Conservation (phyloP, 176 grass and related monocot species). For the Oryza meridionalis region DNA sequence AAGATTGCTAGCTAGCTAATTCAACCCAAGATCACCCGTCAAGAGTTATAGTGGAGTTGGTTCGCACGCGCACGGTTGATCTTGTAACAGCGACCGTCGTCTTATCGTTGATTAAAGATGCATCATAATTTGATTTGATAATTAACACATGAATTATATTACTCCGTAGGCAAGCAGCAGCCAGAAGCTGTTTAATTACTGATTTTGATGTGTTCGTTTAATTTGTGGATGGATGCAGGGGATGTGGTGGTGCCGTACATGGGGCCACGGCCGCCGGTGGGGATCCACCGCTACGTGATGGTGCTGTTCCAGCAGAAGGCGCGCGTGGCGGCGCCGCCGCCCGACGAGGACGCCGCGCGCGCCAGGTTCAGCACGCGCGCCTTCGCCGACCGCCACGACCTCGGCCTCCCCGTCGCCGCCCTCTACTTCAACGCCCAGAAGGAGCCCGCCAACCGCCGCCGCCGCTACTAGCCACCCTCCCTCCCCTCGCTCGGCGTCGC, state of each 20-base stretch:
- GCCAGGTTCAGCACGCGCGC: conserved; percentile 66
- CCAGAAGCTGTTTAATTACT: too few species aligned
- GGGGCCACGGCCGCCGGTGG: conserved; percentile 59
- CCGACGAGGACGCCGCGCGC: neutral
- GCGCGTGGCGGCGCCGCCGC: conserved; percentile 23
- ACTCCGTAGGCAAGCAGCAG: too few species aligned
- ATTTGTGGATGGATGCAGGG: conserved; percentile 36
- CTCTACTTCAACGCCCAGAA: conserved; percentile 89
- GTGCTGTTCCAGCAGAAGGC: conserved; percentile 76
- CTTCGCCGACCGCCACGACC: conserved; percentile 59
- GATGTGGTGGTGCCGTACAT: conserved; percentile 67
- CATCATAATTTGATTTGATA: too few species aligned
- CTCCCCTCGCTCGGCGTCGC: neutral
- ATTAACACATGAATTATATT: too few species aligned
- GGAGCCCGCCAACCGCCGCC: conserved; percentile 65
- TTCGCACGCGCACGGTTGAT: neutral
- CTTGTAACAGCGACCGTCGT: neutral
- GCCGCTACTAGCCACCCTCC: conserved; percentile 14
- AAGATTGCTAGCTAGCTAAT: neutral
- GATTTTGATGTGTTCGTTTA: neutral
- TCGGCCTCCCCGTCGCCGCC: conserved; percentile 74
- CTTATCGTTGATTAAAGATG: neutral
- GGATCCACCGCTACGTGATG: conserved; percentile 85
- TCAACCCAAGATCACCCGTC: neutral
- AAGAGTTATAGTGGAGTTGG: neutral